Base-by-base conservation (phyloP, 306 rosid species). In the Hylodesmum podocarpum region DNA sequence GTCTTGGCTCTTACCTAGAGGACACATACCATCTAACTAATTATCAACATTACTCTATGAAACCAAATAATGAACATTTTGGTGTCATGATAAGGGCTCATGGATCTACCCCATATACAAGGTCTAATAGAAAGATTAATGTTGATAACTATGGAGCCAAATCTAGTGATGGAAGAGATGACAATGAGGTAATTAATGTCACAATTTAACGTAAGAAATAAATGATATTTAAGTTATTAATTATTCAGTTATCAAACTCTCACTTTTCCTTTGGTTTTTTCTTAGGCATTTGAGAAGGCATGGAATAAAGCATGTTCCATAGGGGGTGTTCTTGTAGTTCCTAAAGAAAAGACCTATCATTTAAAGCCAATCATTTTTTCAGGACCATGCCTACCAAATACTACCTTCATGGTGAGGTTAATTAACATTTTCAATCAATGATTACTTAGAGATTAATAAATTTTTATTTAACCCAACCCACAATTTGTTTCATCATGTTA, bases 101-200 rank as follows among this genome's bases (percentile, higher is more conserved):
- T 51, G 15, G 8, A 40, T 33, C 83, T 4, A 2, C 22, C 13
- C 19, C 61, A 21, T 21, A 27, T 47, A 15, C 78, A 7, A 8
- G 25, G 10, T 78, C 80, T 33, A 41, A 71, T 4, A 63, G 33
- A 27, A 24, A 18, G 13, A 39, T 88, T 21, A 84, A 50, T 83
- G 96, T 94, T 50, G 84, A 87, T 57, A 47, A 80, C 16, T 89
- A 80, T 84, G 98, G 97, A 76, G 96, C 94, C 31, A 73, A 28
- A 76, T 64, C 77, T 46, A 47, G 77, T 50, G 81, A 86, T 25
- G 91, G 89, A 49, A 65, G 65, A 76, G 89, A 80, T 33, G 92
- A 88, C 53, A 84, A 72, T 57, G 7, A 87, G 96, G 98, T 89
- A 81, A 4, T 12, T 44, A 18, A 51, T 5, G 39, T 58, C 29